Percentiles rank a stretch among this genome's conserved stretches.
Conservation (phyloP, 1,139 yeast genomes). For the Magnusiomyces starmeri region DNA sequence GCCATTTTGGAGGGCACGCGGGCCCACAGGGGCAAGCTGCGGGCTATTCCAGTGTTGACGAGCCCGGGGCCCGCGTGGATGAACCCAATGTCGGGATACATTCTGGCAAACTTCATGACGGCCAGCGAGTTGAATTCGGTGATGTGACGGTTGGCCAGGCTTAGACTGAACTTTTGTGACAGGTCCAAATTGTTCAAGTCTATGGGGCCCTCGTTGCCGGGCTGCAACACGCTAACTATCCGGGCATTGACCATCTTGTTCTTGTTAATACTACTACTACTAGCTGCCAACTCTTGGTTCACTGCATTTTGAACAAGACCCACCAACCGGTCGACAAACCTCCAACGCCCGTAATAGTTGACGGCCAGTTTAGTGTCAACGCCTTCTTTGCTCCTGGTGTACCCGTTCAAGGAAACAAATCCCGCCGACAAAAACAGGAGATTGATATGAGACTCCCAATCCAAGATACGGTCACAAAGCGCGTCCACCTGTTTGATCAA, state of each 20-base stretch:
- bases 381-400: conserved; percentile 28
- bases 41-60: conserved; percentile 24
- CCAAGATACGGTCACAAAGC: conserved; percentile 19
- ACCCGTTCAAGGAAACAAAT: conserved; percentile 20
- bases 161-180: conserved; percentile 18
- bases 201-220: conserved; percentile 26
- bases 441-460: conserved; percentile 26
- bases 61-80: conserved; percentile 29
- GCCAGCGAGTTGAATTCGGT: conserved; percentile 23
- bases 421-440: conserved; percentile 28
- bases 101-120: conserved; percentile 22
- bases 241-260: conserved; percentile 20
- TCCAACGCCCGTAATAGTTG: conserved; percentile 30
- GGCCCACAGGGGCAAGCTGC: conserved; percentile 25
- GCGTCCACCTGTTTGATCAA: conserved; percentile 25
- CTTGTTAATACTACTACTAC: not conserved
- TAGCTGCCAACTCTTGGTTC: conserved; percentile 17
- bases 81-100: conserved; percentile 27
- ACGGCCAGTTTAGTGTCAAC: conserved; percentile 26
- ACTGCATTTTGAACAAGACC: conserved; percentile 26
- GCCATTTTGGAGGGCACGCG: conserved; percentile 14
- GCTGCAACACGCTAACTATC: conserved; percentile 27
- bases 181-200: conserved; percentile 25
- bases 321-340: conserved; percentile 22
- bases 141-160: conserved; percentile 17